These are phyloP conservation scores for Rhodosporidiobolus sp. DNA, from an alignment of 768 basidiomycete genomes.

Conservation along the genomic window DNA sequence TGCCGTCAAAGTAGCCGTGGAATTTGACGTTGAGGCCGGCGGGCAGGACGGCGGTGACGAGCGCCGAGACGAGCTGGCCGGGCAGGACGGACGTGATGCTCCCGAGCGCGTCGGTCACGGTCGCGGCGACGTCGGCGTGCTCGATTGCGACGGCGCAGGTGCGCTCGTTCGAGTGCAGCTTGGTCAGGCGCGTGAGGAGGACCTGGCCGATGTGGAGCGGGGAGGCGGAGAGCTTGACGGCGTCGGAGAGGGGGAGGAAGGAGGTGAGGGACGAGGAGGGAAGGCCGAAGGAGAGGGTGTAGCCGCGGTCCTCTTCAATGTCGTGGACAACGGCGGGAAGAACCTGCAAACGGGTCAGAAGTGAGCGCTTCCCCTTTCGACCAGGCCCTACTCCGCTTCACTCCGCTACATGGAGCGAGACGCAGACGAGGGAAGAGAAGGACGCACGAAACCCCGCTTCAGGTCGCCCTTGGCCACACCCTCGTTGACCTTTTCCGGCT, in stretches of 20 bases:
- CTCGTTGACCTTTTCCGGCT: slow-evolving; percentile 78
- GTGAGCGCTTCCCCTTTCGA: background rate
- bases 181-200: slow-evolving; percentile 64
- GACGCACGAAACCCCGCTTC: slow-evolving; percentile 68
- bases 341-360: slow-evolving; percentile 55
- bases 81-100: slow-evolving; percentile 80
- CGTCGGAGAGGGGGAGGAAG: slow-evolving; percentile 77
- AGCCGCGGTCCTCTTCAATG: slow-evolving; percentile 87
- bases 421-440: background rate
- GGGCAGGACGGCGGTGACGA: slow-evolving; percentile 71
- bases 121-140: slow-evolving; percentile 54
- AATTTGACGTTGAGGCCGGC: slow-evolving; percentile 82
- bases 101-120: slow-evolving; percentile 68
- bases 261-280: slow-evolving; percentile 62
- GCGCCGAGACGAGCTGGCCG: slow-evolving; percentile 72
- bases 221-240: slow-evolving; percentile 51
- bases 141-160: slow-evolving; percentile 69
- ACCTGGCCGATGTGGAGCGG: slow-evolving; percentile 64
- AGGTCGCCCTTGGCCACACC: slow-evolving; percentile 77
- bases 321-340: slow-evolving; percentile 70
- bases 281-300: slow-evolving; percentile 79
- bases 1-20: slow-evolving; percentile 87
- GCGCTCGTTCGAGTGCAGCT: slow-evolving; percentile 71
- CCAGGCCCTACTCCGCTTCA: no score
- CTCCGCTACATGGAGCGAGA: background rate